These are phyloP conservation scores for Vairimorpha necatrix DNA, from an alignment of 371 early-diverging fungal species.

Conservation along the genomic window DNA sequence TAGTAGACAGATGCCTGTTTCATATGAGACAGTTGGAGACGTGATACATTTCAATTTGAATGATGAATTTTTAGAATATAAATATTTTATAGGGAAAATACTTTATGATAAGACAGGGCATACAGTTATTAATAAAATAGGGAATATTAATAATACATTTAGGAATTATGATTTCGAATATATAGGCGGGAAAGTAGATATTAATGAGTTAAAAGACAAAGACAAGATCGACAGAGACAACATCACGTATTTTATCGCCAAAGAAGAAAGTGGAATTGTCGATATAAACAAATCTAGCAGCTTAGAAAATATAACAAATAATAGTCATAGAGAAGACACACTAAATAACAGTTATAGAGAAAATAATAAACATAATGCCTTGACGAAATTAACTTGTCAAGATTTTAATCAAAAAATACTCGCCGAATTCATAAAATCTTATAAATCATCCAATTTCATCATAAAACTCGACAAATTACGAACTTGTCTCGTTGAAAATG, in stretches of 20 bases:
- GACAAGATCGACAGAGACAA: not conserved
- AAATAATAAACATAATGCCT: not conserved
- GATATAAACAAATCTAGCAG: not conserved
- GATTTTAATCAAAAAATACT: not conserved
- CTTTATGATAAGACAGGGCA: conserved; percentile 59
- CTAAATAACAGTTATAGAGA: too few relatives aligned
- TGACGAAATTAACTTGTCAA: not conserved
- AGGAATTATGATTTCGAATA: conserved; percentile 61
- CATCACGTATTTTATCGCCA: not conserved
- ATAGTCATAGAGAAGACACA: too few relatives aligned
- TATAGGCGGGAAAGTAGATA: conserved; percentile 50
- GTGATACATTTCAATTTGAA: conserved; percentile 64
- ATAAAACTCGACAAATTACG: conserved; percentile 19
- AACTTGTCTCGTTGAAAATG: conserved; percentile 61
- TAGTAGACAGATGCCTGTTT: conserved; percentile 36
- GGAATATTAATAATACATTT: conserved; percentile 53
- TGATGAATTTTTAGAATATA: conserved; percentile 54
- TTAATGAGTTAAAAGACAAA: conserved; percentile 12
- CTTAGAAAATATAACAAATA: too few relatives aligned
- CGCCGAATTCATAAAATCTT: not conserved
- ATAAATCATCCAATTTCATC: not conserved
- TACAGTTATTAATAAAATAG: conserved; percentile 62
- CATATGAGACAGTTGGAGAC: conserved; percentile 61
- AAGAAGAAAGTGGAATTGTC: not conserved
- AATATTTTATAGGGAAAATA: conserved; percentile 57